Conservation (phyloP, 331 rosid species). For the Arachis monticola region DNA sequence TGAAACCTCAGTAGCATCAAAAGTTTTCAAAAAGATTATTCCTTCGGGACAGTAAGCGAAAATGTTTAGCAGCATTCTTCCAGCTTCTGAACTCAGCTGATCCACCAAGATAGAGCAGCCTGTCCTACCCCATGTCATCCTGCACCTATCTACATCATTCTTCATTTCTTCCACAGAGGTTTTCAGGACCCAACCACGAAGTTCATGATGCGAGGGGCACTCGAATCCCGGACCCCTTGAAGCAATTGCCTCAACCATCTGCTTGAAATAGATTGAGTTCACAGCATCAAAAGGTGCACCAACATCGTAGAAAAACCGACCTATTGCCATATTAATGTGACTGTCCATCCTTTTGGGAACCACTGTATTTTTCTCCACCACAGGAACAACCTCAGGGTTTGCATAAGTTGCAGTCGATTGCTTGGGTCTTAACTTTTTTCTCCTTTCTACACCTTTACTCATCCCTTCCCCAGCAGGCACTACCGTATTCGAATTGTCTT, state of each 20-base stretch:
- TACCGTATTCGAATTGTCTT: conserved; percentile 45
- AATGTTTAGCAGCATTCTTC: conserved; percentile 53
- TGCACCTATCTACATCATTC: conserved; percentile 61
- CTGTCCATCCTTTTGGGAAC: conserved; percentile 50
- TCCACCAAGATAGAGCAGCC: conserved; percentile 89
- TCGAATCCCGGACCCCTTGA: conserved; percentile 54
- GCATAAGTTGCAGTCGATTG: conserved; percentile 38
- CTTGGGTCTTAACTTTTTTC: conserved; percentile 70
- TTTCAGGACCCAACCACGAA: conserved; percentile 83
- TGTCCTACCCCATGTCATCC: conserved; percentile 70
- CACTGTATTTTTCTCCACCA: conserved; percentile 42
- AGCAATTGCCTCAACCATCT: conserved; percentile 84
- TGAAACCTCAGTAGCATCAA: conserved; percentile 68
- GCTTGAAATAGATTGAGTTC: conserved; percentile 74
- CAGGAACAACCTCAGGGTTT: conserved; percentile 45
- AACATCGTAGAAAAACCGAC: conserved; percentile 80
- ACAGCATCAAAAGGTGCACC: conserved; percentile 87
- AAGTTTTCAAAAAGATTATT: conserved; percentile 65
- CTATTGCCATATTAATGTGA: conserved; percentile 75
- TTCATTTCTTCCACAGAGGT: conserved; percentile 76
- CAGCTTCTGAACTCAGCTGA: conserved; percentile 61
- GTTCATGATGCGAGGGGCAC: conserved; percentile 69
- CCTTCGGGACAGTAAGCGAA: conserved; percentile 80
- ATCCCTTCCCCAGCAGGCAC: conserved; percentile 56
- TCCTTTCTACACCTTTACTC: conserved; percentile 53